A percentile compares a stretch with the other conserved stretches of the same genome.
Conservation (phyloP, 805 yeast species). For the Gaillardinia entomophila region DNA sequence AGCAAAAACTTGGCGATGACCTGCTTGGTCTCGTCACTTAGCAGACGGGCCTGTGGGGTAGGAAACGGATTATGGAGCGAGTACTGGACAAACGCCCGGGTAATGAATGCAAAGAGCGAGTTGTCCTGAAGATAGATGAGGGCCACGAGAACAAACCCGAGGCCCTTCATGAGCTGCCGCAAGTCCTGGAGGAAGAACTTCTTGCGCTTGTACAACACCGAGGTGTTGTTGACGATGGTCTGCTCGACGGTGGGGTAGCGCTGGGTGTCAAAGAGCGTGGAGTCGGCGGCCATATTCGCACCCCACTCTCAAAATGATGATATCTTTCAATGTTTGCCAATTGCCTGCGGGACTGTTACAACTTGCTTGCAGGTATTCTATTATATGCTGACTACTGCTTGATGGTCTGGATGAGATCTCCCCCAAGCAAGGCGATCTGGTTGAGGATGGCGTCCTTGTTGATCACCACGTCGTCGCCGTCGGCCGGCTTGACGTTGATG, state of each 20-base stretch:
- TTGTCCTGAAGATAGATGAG: slow-evolving; percentile 38
- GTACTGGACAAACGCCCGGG: slow-evolving; percentile 23
- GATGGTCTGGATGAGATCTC: slow-evolving; percentile 47
- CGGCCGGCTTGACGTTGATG: slow-evolving; percentile 61
- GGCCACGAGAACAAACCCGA: slow-evolving; percentile 32
- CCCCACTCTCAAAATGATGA: slow-evolving; percentile 7
- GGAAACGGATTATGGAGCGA: slow-evolving; percentile 25
- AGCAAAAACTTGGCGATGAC: slow-evolving; percentile 23
- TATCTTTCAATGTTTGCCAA: not conserved
- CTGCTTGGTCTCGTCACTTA: slow-evolving; percentile 20
- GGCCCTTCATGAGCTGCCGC: slow-evolving; percentile 22
- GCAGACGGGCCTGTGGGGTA: slow-evolving; percentile 5
- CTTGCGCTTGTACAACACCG: slow-evolving; percentile 38
- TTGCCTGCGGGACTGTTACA: not conserved
- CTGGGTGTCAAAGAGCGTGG: slow-evolving; percentile 23
- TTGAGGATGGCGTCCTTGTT: slow-evolving; percentile 68
- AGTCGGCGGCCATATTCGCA: slow-evolving; percentile 17
- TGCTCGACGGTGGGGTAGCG: slow-evolving; percentile 33
- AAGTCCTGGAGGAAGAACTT: slow-evolving; percentile 33
- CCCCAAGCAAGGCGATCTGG: slow-evolving; percentile 67
- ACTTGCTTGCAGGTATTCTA: slow-evolving; percentile 1
- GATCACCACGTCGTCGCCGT: slow-evolving; percentile 48
- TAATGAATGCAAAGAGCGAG: slow-evolving; percentile 24
- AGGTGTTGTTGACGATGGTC: slow-evolving; percentile 34
- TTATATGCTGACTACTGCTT: too few relatives aligned